Conservation (phyloP, 2,329 filamentous ascomycete genomes). For the Cytospora leucostoma region DNA sequence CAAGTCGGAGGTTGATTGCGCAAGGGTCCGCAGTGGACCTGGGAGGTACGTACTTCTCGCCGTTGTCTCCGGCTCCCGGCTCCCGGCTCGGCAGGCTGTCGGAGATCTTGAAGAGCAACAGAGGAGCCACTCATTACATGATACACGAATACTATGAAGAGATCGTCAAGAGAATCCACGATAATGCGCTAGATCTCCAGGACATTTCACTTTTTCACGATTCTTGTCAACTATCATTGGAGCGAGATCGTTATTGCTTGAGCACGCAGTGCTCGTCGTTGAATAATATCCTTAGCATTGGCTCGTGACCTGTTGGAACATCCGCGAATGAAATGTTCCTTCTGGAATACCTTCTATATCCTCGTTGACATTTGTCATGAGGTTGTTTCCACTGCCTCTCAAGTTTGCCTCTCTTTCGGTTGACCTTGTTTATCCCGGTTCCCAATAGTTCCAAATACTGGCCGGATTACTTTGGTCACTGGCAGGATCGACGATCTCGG, state of each 20-base stretch:
- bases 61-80: background rate
- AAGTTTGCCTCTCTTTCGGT: too few species aligned
- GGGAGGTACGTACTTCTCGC: slow-evolving; percentile 16
- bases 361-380: background rate
- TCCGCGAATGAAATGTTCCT: background rate
- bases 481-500: background rate
- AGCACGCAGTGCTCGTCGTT: background rate
- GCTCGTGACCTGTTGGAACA: background rate
- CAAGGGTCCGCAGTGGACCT: slow-evolving; percentile 17
- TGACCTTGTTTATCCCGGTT: background rate
- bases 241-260: too few species aligned
- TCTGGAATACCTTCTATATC: background rate
- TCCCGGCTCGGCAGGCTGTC: background rate
- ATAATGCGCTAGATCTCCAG: too few species aligned
- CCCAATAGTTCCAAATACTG: background rate
- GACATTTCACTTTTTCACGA: too few species aligned
- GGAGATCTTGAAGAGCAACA: background rate
- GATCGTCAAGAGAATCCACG: too few species aligned
- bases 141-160: too few species aligned
- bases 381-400: background rate
- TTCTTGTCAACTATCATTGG: too few species aligned
- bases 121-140: too few species aligned
- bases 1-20: slow-evolving; percentile 15
- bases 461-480: background rate
- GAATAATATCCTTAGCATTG: background rate